These are phyloP conservation scores for Escallonia herrerae DNA, from an alignment of 129 eudicot species.

Conservation along the genomic window DNA sequence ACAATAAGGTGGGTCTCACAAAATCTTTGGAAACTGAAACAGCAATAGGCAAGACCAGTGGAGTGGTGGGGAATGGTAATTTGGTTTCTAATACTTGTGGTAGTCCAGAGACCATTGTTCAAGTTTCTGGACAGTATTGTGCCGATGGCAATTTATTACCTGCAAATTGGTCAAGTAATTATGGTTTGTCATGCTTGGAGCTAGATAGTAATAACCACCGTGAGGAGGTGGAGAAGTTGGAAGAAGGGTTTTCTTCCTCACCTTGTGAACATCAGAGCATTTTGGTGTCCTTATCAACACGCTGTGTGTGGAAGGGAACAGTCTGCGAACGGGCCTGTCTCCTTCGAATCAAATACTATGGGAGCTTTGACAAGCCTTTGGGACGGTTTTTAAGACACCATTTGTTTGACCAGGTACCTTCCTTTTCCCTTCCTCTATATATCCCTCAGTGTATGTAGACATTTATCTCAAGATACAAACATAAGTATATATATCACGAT, in stretches of 20 bases:
- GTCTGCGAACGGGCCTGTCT: conserved; percentile 55
- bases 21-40: conserved; percentile 7
- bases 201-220: conserved; percentile 5
- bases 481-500: no score
- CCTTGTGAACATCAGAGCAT: conserved; percentile 52
- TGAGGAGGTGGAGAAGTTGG: conserved; percentile 17
- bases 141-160: conserved; percentile 13
- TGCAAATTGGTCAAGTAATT: conserved; percentile 1
- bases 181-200: conserved; percentile 4
- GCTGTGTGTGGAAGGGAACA: conserved; percentile 58
- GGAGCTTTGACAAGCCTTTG: conserved; percentile 54
- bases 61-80: conserved; percentile 10
- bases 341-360: conserved; percentile 51
- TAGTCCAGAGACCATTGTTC: conserved; percentile 4
- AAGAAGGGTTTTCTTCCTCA: conserved; percentile 44
- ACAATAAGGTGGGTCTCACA: neutral
- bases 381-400: conserved; percentile 48
- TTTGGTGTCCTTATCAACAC: conserved; percentile 48
- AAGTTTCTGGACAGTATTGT: conserved; percentile 4
- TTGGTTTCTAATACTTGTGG: conserved; percentile 5
- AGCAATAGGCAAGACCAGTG: neutral
- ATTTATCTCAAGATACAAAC: no score
- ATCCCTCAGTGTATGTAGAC: neutral
- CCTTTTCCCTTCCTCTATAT: neutral
- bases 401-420: conserved; percentile 45